These are phyloP conservation scores for Nakazawaea anatomiae DNA, from an alignment of 805 yeast genomes.

Conservation along the genomic window DNA sequence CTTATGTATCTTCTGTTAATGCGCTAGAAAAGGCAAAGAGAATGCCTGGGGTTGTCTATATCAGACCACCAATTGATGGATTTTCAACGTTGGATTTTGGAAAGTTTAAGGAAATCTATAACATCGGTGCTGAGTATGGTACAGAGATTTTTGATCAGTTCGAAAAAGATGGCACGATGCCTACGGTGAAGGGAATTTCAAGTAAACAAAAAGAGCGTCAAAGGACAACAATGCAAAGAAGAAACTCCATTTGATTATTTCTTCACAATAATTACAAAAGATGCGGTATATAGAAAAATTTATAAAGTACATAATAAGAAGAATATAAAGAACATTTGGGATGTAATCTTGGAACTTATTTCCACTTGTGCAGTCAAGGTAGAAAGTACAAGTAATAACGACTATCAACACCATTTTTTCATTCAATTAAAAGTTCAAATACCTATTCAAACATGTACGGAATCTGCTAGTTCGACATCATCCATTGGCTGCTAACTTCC, in stretches of 20 bases:
- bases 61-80: constrained; percentile 90
- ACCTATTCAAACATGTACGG: no score
- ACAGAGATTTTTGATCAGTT: constrained; percentile 47
- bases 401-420: no score
- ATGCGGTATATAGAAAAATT: neutral
- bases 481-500: no score
- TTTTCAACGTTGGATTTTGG: constrained; percentile 91
- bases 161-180: constrained; percentile 48
- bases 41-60: constrained; percentile 78
- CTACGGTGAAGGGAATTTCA: constrained; percentile 52
- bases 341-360: no score
- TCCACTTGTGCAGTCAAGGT: no score
- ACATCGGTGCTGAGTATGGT: constrained; percentile 76
- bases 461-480: no score
- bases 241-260: constrained; percentile 51
- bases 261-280: neutral
- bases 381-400: no score
- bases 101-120: constrained; percentile 83
- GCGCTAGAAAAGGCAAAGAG: constrained; percentile 84
- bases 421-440: no score
- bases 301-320: no score
- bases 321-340: neutral
- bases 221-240: constrained; percentile 35
- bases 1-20: constrained; percentile 92
- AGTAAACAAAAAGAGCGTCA: constrained; percentile 22